Evolutionary conservation across 2,329 filamentous ascomycete genomes (phyloP).

Genomic region (Xylariaceae sp.): DNA sequence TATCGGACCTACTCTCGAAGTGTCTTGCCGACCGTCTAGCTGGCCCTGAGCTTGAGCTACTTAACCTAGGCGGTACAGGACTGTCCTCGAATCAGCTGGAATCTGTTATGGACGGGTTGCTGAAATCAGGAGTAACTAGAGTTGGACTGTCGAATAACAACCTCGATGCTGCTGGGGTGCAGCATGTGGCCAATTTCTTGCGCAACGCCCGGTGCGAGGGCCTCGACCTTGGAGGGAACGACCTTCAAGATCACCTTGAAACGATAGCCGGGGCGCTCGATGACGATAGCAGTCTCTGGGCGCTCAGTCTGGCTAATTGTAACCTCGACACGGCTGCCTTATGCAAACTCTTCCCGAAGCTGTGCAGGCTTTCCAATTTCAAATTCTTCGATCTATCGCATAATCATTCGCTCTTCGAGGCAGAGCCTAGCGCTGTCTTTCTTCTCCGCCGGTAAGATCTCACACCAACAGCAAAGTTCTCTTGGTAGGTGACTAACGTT

Average conservation of each 20-base stretch:
- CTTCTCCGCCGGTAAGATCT: constrained; percentile 63
- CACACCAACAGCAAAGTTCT: not conserved
- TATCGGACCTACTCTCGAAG: constrained; percentile 64
- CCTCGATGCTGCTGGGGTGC: constrained; percentile 66
- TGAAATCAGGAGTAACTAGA: constrained; percentile 69
- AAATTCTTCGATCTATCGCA: constrained; percentile 90
- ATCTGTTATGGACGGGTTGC: constrained; percentile 74
- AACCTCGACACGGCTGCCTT: constrained; percentile 69
- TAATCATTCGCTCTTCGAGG: constrained; percentile 73
- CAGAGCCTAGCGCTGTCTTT: constrained; percentile 65
- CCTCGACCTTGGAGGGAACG: constrained; percentile 83
- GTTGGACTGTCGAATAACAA: constrained; percentile 80
- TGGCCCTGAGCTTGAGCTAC: constrained; percentile 70
- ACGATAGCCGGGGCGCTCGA: constrained; percentile 48
- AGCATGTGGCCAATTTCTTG: constrained; percentile 72
- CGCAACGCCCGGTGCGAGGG: constrained; percentile 75
- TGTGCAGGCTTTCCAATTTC: constrained; percentile 66
- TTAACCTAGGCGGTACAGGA: constrained; percentile 76
- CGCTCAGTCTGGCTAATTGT: constrained; percentile 80
- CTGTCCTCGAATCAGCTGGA: constrained; percentile 66
- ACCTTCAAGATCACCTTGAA: constrained; percentile 53
- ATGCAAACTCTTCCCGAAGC: constrained; percentile 66
- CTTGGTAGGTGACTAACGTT: constrained; percentile 12
- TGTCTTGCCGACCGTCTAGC: constrained; percentile 72
- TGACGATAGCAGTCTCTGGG: constrained; percentile 60